Base-by-base conservation (phyloP, 2,329 filamentous ascomycete species). In the Colletotrichum filicis region DNA sequence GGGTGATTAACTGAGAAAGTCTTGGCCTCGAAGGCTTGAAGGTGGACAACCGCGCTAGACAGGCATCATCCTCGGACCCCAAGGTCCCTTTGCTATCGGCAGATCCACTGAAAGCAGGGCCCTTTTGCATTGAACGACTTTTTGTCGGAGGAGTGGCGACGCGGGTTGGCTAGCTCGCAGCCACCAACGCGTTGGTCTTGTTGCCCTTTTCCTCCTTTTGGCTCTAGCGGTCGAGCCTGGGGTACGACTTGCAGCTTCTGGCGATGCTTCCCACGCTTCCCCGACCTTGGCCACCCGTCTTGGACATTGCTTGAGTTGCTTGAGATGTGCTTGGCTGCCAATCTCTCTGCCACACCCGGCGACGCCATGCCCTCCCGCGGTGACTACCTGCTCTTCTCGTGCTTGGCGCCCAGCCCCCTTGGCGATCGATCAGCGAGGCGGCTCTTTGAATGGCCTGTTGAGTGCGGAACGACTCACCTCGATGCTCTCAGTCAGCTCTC, bases 1-100 rank as follows among this genome's bases (percentile, higher is more conserved):
- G 70, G 70, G 32, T 30, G 59, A 61, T 64, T 64, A 42, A 42
- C 66, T 70, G 5, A 9, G 66, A 63, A 46, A 35, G 53, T 28
- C 53, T 52, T 56, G 60, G 55, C 49, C 46, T 57, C 66, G 5
- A 46, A 22, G 16, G 49, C 46, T 57, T 60, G 8, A 35, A 22
- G 16, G 35, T 65, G 46, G 55, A 59, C 53, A 64, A 46, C 52
- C 24, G 26, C 16, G 26, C 66, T 71, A 73, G 66, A 56, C 71
- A 71, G 66, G 70, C 66, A 28, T 42, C 16, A 46, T 56, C 35
- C 70, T 57, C 52, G 28, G 30, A 26, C 19, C 35, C 59, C 56
- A 71, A 73, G 66, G 71, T 55, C 66, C 71, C 71, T 73, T 73
- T 73, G 71, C 66, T 66, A 56, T 61, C 66, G 56, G 32, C 16